phyloP scores from a whole-genome alignment of 208 protist genomes.

The Herpetomonas samuelpessoai region DNA sequence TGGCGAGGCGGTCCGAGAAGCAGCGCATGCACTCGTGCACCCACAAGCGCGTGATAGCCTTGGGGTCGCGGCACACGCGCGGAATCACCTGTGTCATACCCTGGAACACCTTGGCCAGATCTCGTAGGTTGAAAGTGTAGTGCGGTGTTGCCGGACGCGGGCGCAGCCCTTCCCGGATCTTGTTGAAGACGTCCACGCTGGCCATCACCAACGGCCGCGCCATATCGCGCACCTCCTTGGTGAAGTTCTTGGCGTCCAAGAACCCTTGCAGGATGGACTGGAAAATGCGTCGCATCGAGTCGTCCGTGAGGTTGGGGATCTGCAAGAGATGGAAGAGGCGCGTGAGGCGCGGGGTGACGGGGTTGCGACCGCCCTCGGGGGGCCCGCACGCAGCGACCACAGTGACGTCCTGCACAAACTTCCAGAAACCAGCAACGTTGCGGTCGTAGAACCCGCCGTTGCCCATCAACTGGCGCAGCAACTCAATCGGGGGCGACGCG shows the following conservation, averaged over 20 bases:
- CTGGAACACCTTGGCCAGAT: constrained; percentile 96
- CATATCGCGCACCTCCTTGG: constrained; percentile 71
- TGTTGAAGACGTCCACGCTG: constrained; percentile 92
- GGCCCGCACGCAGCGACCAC: constrained; percentile 95
- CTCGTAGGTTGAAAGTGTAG: constrained; percentile 99
- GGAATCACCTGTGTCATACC: constrained; percentile 92
- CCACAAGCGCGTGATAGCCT: constrained; percentile 90
- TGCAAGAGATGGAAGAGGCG: constrained; percentile 95
- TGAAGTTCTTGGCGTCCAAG: constrained; percentile 85
- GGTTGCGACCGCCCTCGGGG: constrained; percentile 95
- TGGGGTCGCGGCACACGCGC: constrained; percentile 64
- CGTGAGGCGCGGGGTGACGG: constrained; percentile 91
- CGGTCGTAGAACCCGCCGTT: constrained; percentile 97
- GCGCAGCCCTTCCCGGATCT: constrained; percentile 86
- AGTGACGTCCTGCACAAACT: constrained; percentile 93
- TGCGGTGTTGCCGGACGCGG: constrained; percentile 96
- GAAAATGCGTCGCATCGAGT: constrained; percentile 96
- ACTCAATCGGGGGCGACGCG: constrained; percentile 96
- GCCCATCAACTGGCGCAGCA: constrained; percentile 97
- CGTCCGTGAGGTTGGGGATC: constrained; percentile 92
- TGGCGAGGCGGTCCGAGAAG: constrained; percentile 97
- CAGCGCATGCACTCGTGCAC: constrained; percentile 95
- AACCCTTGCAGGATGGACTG: constrained; percentile 91
- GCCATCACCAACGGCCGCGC: constrained; percentile 73
- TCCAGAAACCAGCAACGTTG: constrained; percentile 94